A percentile compares a stretch with the other conserved stretches of the same genome.
Conservation (phyloP, 257 asterid genomes). For the Leonotis leonurus region DNA sequence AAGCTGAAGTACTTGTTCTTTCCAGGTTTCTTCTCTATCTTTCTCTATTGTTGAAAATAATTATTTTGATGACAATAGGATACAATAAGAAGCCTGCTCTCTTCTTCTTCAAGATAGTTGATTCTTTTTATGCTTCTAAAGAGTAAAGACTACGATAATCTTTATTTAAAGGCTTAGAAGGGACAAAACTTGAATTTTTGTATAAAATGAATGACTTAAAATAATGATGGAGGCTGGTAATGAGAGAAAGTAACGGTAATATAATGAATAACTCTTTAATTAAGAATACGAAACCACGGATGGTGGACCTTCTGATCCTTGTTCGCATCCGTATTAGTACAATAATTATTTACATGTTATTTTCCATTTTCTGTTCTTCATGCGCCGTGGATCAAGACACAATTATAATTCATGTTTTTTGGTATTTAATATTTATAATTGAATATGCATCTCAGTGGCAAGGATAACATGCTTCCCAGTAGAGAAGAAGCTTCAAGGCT, state of each 20-base stretch:
- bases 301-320: too few species aligned
- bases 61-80: neutral
- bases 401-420: neutral
- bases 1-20: constrained; percentile 87
- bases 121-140: too few species aligned
- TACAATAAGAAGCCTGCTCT: neutral
- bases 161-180: too few species aligned
- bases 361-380: neutral
- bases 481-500: constrained; percentile 78
- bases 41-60: neutral
- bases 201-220: too few species aligned
- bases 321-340: too few species aligned
- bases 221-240: too few species aligned
- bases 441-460: constrained; percentile 60
- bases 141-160: too few species aligned
- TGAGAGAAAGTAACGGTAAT: too few species aligned
- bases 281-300: too few species aligned
- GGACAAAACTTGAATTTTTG: too few species aligned
- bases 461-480: constrained; percentile 95
- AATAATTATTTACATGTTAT: neutral
- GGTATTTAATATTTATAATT: neutral
- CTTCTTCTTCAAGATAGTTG: too few species aligned
- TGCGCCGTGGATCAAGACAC: neutral
- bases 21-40: constrained; percentile 66
- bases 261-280: too few species aligned